Conservation (phyloP, 352 stramenopile species). For the Pythium monospermum region DNA sequence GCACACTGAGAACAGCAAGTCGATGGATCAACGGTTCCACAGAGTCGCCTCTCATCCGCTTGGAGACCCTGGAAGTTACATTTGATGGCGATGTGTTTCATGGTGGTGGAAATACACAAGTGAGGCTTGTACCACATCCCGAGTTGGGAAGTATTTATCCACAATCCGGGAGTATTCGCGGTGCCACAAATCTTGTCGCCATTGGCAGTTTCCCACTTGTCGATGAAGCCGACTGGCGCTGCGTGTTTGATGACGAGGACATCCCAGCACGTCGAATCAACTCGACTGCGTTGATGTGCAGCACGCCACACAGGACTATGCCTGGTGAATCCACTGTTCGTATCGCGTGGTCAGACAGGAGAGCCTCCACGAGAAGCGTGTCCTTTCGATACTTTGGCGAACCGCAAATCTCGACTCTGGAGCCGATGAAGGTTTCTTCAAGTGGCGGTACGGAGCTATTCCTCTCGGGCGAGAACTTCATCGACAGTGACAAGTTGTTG, state of each 20-base stretch:
- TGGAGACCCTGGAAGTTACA: constrained; percentile 1
- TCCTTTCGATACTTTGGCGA: neutral
- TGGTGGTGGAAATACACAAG: neutral
- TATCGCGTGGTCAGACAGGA: neutral
- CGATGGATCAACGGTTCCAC: neutral
- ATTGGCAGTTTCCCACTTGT: neutral
- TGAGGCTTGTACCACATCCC: neutral
- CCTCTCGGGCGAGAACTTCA: constrained; percentile 2
- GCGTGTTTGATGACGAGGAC: neutral
- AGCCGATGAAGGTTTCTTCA: neutral
- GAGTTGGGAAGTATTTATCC: neutral
- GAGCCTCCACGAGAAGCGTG: neutral
- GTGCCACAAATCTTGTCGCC: constrained; percentile 2
- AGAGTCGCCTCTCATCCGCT: neutral
- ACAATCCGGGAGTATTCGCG: neutral
- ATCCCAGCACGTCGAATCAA: constrained; percentile 2
- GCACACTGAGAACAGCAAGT: neutral
- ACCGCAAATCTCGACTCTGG: neutral
- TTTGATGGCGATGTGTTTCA: constrained; percentile 9
- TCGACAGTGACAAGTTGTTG: neutral
- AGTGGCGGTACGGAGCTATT: constrained; percentile 5
- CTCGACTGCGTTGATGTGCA: neutral
- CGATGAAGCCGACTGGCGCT: neutral
- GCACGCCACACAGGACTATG: neutral
- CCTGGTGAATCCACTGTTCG: neutral